Evolutionary conservation across 352 stramenopile genomes (phyloP), one percentile per base, ranked within the genome.

Genomic region (Plasmopara halstedii): DNA sequence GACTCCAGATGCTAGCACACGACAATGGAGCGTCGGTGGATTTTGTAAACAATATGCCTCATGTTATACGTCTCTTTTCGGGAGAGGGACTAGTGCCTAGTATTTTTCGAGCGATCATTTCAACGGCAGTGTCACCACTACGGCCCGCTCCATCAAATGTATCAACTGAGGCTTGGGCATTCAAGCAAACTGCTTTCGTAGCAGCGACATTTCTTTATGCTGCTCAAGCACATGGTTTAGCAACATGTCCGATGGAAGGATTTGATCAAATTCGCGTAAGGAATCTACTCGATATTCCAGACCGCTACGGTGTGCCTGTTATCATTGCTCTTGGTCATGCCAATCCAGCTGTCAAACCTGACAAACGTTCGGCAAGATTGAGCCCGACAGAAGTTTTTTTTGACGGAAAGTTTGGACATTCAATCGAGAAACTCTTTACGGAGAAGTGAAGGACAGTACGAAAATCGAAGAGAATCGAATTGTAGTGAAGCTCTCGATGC

Each of bases 131-230:
- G 41, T 89, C 80, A 5, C 83, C 83, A 5, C 46, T 94, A 5
- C 56, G 67, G 37, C 62, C 80, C 6, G 67, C 74, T 48, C 78
- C 83, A 11, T 59, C 69, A 8, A 72, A 66, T 20, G 80, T 84
- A 23, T 73, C 78, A 6, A 80, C 73, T 3, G 67, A 85, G 32
- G 76, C 80, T 23, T 94, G 80, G 80, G 69, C 78, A 1, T 87
- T 78, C 63, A 94, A 94, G 56, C 74, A 88, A 52, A 85, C 80
- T 10, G 64, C 63, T 20, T 76, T 94, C 40, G 83, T 76, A 11
- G 83, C 79, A 0, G 64, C 73, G 2, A 73, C 70, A 19, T 91
- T 89, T 48, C 23, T 92, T 23, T 71, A 82, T 15, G 83, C 83
- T 0, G 78, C 80, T 6, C 64, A 88, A 38, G 62, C 73, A 4